Evolutionary conservation across 352 stramenopile genomes (phyloP).

Genomic region (Phytophthora colocasiae): DNA sequence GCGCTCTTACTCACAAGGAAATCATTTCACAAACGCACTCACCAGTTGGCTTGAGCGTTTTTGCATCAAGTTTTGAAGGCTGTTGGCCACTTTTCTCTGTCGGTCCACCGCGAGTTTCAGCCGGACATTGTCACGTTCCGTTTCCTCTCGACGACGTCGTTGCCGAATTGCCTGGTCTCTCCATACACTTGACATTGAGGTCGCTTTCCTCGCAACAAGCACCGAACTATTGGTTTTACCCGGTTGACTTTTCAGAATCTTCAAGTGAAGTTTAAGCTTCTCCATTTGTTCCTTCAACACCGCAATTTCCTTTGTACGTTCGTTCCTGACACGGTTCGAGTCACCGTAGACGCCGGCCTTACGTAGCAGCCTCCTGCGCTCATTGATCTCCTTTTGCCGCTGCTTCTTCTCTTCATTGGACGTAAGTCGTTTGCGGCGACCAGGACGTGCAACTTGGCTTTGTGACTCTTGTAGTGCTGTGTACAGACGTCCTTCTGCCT

Average conservation of each 20-base stretch:
- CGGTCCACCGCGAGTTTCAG: constrained; percentile 47
- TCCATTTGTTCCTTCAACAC: constrained; percentile 69
- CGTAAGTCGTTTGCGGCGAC: neutral
- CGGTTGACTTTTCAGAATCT: constrained; percentile 23
- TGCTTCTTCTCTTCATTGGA: constrained; percentile 9
- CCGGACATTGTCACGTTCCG: constrained; percentile 45
- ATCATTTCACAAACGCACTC: neutral
- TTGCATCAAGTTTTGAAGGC: constrained; percentile 18
- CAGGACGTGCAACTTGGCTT: constrained; percentile 1
- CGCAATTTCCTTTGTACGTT: constrained; percentile 59
- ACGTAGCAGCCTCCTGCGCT: constrained; percentile 39
- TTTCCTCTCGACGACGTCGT: constrained; percentile 33
- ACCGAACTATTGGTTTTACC: neutral
- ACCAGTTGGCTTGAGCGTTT: constrained; percentile 26
- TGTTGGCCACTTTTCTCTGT: constrained; percentile 22
- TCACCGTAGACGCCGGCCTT: constrained; percentile 30
- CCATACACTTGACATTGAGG: constrained; percentile 10
- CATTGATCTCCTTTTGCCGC: constrained; percentile 10
- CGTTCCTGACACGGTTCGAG: constrained; percentile 29
- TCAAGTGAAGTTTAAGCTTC: constrained; percentile 54
- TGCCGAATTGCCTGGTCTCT: constrained; percentile 34
- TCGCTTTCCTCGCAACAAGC: constrained; percentile 5
- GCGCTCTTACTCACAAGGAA: neutral
- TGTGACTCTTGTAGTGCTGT: neutral
- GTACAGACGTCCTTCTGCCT: neutral